These are phyloP conservation scores for Fonsecaea nubica DNA, from an alignment of 2,329 filamentous ascomycete genomes.

Conservation along the genomic window DNA sequence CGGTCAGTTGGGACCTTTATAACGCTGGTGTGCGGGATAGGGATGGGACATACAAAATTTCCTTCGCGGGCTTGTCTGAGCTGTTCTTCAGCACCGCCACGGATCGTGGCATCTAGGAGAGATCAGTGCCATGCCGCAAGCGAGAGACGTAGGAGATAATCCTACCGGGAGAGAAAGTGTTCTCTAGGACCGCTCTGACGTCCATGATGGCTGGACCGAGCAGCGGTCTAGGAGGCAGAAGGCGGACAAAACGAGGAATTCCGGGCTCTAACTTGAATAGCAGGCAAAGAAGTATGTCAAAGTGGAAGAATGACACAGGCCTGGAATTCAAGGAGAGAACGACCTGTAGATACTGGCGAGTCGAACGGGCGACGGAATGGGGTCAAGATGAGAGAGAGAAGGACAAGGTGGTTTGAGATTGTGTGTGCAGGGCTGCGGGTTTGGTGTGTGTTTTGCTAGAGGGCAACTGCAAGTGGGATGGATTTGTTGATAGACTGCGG, in stretches of 20 bases:
- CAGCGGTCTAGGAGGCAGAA: constrained; percentile 30
- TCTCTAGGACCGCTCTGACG: constrained; percentile 96
- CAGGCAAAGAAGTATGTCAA: constrained; percentile 8
- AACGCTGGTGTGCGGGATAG: not conserved
- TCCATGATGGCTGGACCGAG: constrained; percentile 70
- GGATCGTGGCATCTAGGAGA: constrained; percentile 79
- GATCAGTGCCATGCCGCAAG: constrained; percentile 47
- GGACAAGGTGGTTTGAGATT: constrained; percentile 24
- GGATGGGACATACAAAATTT: constrained; percentile 78
- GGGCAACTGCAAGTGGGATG: constrained; percentile 28
- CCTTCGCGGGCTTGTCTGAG: constrained; percentile 88
- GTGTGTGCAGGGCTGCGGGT: constrained; percentile 21
- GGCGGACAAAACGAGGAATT: constrained; percentile 27
- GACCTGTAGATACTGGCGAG: constrained; percentile 24
- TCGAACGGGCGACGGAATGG: constrained; percentile 8
- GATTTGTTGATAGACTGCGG: constrained; percentile 26
- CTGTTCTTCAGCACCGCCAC: constrained; percentile 91
- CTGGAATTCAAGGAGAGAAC: constrained; percentile 40
- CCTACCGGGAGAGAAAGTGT: constrained; percentile 93
- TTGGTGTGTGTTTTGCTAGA: constrained; percentile 24
- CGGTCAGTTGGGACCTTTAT: not conserved
- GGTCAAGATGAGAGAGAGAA: constrained; percentile 8
- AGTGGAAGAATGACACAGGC: constrained; percentile 19
- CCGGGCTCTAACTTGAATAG: constrained; percentile 16
- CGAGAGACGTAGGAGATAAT: constrained; percentile 28